phyloP scores from a whole-genome alignment of 768 basidiomycete genomes.

The Termitomyces sp. region DNA sequence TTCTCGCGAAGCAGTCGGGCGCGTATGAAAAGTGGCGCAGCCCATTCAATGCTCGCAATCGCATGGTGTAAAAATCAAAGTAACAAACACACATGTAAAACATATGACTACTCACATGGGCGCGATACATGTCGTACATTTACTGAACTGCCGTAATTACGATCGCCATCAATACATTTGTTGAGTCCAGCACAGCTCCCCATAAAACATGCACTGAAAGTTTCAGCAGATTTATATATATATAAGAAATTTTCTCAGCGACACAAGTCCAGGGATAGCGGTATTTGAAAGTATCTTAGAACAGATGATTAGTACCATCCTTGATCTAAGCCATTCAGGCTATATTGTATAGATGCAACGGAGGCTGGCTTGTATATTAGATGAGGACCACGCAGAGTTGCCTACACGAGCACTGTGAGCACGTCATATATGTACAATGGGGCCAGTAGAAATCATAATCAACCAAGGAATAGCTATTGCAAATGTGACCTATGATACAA shows the following conservation, averaged over 20 bases:
- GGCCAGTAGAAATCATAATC: too few relatives aligned
- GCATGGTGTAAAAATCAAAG: not conserved
- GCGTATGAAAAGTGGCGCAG: not conserved
- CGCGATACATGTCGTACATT: too few relatives aligned
- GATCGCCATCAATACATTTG: not conserved
- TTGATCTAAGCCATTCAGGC: not conserved
- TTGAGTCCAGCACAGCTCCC: not conserved
- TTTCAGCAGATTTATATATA: not conserved
- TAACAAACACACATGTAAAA: not conserved
- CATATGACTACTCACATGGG: too few relatives aligned
- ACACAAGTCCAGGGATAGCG: not conserved
- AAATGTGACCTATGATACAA: slow-evolving; percentile 2
- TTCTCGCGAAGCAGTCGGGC: too few relatives aligned
- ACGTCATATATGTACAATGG: not conserved
- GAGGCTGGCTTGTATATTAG: not conserved
- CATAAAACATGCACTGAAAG: not conserved
- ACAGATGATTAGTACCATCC: too few relatives aligned
- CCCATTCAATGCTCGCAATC: not conserved
- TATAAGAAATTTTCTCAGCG: not conserved
- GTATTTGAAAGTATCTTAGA: not conserved
- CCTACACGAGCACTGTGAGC: too few relatives aligned
- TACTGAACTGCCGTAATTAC: not conserved
- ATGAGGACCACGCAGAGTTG: too few relatives aligned
- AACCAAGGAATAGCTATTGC: not conserved
- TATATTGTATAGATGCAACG: not conserved